Percentiles rank a stretch among this genome's conserved stretches.
phyloP scores from a whole-genome alignment of 192 early-diverging fungal genomes.

The Coemansia sp. region DNA sequence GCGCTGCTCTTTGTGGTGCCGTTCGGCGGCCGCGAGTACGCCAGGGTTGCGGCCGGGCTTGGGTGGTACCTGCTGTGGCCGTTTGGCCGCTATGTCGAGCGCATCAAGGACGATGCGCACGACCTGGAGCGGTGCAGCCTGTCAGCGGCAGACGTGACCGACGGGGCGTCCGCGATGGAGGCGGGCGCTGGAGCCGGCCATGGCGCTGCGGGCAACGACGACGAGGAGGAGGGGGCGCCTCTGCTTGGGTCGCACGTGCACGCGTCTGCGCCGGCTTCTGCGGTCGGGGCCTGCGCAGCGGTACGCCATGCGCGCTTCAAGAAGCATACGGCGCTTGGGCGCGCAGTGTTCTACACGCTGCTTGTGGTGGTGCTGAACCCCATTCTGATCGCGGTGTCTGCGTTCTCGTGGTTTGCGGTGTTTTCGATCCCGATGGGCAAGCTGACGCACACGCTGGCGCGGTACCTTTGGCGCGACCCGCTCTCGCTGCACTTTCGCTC shows the following conservation, averaged over 20 bases:
- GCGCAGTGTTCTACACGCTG: constrained; percentile 26
- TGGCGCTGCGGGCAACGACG: constrained; percentile 2
- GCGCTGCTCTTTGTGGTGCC: constrained; percentile 61
- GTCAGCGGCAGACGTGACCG: constrained; percentile 21
- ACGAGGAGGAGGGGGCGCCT: constrained; percentile 41
- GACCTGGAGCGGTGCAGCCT: constrained; percentile 19
- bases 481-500: constrained; percentile 71
- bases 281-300: constrained; percentile 5
- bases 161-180: constrained; percentile 30
- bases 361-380: constrained; percentile 62
- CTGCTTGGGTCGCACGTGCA: constrained; percentile 15
- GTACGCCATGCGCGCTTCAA: constrained; percentile 20
- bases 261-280: neutral
- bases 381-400: constrained; percentile 71
- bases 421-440: constrained; percentile 95
- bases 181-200: constrained; percentile 20
- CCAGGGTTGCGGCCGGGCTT: constrained; percentile 70
- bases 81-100: constrained; percentile 91
- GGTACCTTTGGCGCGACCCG: constrained; percentile 78
- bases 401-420: constrained; percentile 82
- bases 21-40: constrained; percentile 59
- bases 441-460: constrained; percentile 75
- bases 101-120: constrained; percentile 50
- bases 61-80: constrained; percentile 92
- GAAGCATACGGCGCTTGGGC: constrained; percentile 34